phyloP scores from a whole-genome alignment of 257 asterid genomes.

The Verbascum thapsus region DNA sequence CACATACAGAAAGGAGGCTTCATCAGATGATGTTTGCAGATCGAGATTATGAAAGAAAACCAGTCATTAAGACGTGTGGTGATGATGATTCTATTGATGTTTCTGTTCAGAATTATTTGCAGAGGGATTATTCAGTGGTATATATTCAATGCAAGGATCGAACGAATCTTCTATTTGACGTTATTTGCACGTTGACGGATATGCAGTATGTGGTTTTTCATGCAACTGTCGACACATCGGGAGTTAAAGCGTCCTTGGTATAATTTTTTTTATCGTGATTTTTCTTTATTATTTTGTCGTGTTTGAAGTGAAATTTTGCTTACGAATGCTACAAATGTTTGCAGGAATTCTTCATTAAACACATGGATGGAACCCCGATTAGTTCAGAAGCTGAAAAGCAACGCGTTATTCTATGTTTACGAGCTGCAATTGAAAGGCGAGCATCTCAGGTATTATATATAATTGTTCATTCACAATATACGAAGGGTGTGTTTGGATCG shows the following conservation, averaged over 20 bases:
- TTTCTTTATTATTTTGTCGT: not conserved
- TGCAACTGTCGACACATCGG: conserved; percentile 65
- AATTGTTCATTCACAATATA: too few relatives aligned
- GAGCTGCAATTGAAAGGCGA: conserved; percentile 64
- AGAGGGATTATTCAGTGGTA: conserved; percentile 68
- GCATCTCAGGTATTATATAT: conserved; percentile 76
- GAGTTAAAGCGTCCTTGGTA: conserved; percentile 61
- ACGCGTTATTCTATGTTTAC: conserved; percentile 65
- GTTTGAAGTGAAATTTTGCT: not conserved
- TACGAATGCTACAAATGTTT: conserved; percentile 7
- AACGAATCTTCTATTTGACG: conserved; percentile 65
- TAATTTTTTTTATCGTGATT: not conserved
- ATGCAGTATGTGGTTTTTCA: conserved; percentile 79
- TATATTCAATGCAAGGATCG: conserved; percentile 70
- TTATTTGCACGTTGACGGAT: conserved; percentile 76
- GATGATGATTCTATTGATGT: conserved; percentile 51
- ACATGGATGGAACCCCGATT: conserved; percentile 67
- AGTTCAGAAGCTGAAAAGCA: conserved; percentile 74
- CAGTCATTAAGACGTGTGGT: conserved; percentile 34
- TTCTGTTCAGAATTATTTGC: conserved; percentile 60
- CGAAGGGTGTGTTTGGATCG: too few relatives aligned
- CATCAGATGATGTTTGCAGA: conserved; percentile 87
- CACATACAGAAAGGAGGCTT: conserved; percentile 79
- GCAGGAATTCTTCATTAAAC: conserved; percentile 77
- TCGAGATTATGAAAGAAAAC: conserved; percentile 68